phyloP scores from a whole-genome alignment of 352 stramenopile species.

The Globisporangium heterothallicum region DNA sequence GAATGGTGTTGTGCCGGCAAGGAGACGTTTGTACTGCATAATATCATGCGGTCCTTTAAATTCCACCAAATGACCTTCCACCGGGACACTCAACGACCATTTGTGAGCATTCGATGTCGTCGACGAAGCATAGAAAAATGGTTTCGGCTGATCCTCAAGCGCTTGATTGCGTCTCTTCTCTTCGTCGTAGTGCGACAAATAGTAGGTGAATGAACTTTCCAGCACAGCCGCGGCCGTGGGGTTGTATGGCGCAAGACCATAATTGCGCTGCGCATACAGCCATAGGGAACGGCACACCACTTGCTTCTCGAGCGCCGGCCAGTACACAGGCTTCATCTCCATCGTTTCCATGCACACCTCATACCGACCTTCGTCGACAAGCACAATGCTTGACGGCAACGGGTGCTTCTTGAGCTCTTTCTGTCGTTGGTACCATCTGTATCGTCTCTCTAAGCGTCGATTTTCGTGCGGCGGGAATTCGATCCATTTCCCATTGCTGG shows the following conservation, averaged over 20 bases:
- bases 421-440: constrained; percentile 56
- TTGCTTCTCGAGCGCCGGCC: constrained; percentile 60
- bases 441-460: constrained; percentile 61
- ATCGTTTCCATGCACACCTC: constrained; percentile 76
- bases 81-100: constrained; percentile 60
- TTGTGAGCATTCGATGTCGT: constrained; percentile 22
- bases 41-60: constrained; percentile 75
- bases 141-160: constrained; percentile 36
- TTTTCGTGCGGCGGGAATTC: constrained; percentile 74
- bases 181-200: constrained; percentile 57
- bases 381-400: constrained; percentile 45
- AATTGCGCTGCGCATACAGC: constrained; percentile 81
- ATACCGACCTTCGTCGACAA: constrained; percentile 79
- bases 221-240: constrained; percentile 37
- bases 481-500: constrained; percentile 47
- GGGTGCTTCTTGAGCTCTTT: constrained; percentile 33
- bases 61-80: constrained; percentile 78
- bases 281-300: constrained; percentile 67
- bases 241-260: constrained; percentile 74
- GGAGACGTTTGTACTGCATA: constrained; percentile 75
- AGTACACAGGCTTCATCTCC: constrained; percentile 80
- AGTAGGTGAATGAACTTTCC: constrained; percentile 70
- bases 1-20: constrained; percentile 73
- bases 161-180: constrained; percentile 55
- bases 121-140: constrained; percentile 38